phyloP scores from a whole-genome alignment of 106 monocot genomes.

The Acorus gramineus region DNA sequence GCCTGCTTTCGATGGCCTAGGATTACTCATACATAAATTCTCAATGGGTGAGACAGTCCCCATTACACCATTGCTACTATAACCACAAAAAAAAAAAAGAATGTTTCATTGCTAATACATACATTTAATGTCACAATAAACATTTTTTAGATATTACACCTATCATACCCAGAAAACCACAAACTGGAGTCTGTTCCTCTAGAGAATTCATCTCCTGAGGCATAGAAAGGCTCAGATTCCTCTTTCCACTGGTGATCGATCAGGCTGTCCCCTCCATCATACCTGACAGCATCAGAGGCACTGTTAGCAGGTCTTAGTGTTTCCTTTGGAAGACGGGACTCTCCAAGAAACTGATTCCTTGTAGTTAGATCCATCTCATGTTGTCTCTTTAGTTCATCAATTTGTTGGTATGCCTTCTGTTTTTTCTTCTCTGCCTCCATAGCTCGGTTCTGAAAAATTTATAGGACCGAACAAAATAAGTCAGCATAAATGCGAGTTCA shows the following conservation, averaged over 20 bases:
- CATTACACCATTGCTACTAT: no score
- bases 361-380: slow-evolving; percentile 45
- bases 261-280: slow-evolving; percentile 22
- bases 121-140: no score
- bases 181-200: slow-evolving; percentile 52
- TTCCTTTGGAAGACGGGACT: slow-evolving; percentile 46
- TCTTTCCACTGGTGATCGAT: slow-evolving; percentile 39
- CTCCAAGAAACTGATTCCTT: slow-evolving; percentile 52
- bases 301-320: slow-evolving; percentile 6
- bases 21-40: no score
- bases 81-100: no score
- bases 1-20: no score
- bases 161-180: slow-evolving; percentile 88
- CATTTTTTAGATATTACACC: slow-evolving; percentile 58
- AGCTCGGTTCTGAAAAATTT: slow-evolving; percentile 33
- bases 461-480: no score
- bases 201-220: slow-evolving; percentile 27
- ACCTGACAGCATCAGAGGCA: slow-evolving; percentile 15
- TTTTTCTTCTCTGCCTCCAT: neutral
- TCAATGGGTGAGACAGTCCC: no score
- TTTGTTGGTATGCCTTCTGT: slow-evolving; percentile 62
- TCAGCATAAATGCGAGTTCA: no score
- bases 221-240: slow-evolving; percentile 41
- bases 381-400: slow-evolving; percentile 69
- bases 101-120: no score